Evolutionary conservation across 441 rosid species (phyloP), one percentile per base, ranked within the genome.

Genomic region (Manihot esculenta): DNA sequence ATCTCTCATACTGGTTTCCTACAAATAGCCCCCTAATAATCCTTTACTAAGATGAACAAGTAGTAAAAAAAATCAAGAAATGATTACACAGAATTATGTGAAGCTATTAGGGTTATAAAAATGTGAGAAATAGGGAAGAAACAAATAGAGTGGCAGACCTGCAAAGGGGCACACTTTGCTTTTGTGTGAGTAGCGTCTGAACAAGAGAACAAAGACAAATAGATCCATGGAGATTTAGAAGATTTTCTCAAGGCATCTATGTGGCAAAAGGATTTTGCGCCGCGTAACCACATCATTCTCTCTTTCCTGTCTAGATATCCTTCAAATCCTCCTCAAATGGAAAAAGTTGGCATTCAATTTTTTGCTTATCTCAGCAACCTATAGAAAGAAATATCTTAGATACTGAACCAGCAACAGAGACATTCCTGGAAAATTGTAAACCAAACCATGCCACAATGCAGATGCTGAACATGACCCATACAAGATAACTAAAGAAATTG

Each of bases 1-100:
- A 73, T 91, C 98, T 71, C 84, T 86, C 97, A 91, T 91, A 83
- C 90, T 83, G 68, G 94, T 88, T 81, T 91, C 98, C 97, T 93
- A 81, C 68, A 77, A 66, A 10, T 56, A 72, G 71, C 54, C n/a
- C n/a, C n/a, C n/a, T n/a, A 60, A 44, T 8, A 72, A 20, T 58
- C 41, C 62, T 33, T 69, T 14, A 67, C 8, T 7, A 41, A 68
- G 14, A 50, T 66, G 56, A 23, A 15, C 11, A 30, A 54, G 10
- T 13, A 45, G 42, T 20, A n/a, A n/a, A n/a, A 45, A 60, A 48
- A 18, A 13, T 7, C 9, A 26, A 50, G 50, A 38, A 38, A 49
- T 23, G 48, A 30, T 41, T 9, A 7, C 15, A n/a, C 24, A 15
- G 1, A 42, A 20, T 51, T 27, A 57, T 57, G 21, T 27, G 17